Evolutionary conservation across 2,329 filamentous ascomycete species (phyloP).

Genomic region (Talaromyces sp.): DNA sequence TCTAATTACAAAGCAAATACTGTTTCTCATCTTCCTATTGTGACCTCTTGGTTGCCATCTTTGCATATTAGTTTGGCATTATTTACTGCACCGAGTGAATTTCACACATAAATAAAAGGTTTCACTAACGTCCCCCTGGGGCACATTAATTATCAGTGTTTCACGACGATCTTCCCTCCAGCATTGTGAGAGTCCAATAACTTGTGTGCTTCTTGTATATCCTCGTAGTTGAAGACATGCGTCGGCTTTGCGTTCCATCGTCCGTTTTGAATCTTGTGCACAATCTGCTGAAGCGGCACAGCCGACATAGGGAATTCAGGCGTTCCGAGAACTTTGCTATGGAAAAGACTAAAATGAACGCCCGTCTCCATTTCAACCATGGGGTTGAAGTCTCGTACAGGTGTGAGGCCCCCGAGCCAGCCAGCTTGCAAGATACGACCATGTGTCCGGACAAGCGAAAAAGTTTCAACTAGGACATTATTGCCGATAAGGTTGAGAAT

Average conservation of each 20-base stretch:
- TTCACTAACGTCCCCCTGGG: no score
- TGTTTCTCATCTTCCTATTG: neutral
- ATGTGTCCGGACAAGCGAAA: neutral
- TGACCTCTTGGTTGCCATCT: no score
- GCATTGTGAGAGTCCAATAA: neutral
- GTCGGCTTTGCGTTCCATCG: conserved; percentile 5
- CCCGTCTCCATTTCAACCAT: conserved; percentile 46
- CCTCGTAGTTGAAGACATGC: neutral
- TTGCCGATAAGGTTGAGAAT: neutral
- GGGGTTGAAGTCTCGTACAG: conserved; percentile 48
- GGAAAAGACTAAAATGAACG: conserved; percentile 48
- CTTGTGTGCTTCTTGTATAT: neutral
- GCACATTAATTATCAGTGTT: neutral
- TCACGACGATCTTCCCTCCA: neutral
- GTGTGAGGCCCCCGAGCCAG: neutral
- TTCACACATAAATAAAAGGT: no score
- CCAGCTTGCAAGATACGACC: neutral
- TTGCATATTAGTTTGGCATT: no score
- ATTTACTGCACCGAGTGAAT: no score
- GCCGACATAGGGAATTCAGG: conserved; percentile 32
- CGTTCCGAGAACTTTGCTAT: conserved; percentile 37
- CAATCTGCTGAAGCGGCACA: neutral
- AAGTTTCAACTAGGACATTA: neutral
- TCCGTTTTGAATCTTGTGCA: neutral
- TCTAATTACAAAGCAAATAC: neutral